Base-by-base conservation (phyloP, 257 asterid species). In the Capsicum baccatum region DNA sequence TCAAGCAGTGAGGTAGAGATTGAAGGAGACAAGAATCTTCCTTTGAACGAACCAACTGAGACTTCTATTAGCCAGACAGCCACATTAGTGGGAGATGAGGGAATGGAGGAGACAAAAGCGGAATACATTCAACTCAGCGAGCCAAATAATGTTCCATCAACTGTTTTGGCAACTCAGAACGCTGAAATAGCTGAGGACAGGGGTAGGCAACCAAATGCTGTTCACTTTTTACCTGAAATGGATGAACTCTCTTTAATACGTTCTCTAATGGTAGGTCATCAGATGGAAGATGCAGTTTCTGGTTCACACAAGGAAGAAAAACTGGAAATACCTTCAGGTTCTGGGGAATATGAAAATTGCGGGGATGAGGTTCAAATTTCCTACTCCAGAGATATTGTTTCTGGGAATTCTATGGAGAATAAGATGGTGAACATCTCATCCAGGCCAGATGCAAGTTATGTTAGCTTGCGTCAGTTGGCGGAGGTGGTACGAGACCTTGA, bases 401-500 rank as follows among this genome's bases (percentile, higher is more conserved):
- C 68, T 82, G 92, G 68, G 59, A 83, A 81, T 26, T 76, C 91
- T 83, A 54, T 85, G 52, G 92, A 89, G 74, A 85, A 87, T 73
- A 92, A 85, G 85, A 84, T 83, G 83, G 88, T 92, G 84, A 90
- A 89, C 84, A 84, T 92, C 85, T 91, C 98, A n/a, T 84, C 94
- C 8, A 85, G 88, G 69, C 84, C 88, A 88, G 93, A 89, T 89
- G 93, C 92, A 74, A 84, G 93, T 83, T 88, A 86, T 83, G 86
- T 94, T 87, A 90, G 91, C 85, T 92, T 96, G 83, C 91, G 94
- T 83, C 94, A 91, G 88, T 94, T 94, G 89, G 96, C 96, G 21
- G 97, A 89, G 83, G 84, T 93, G 71, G 81, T 96, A 76, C 85
- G 86, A 50, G 83, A 87, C 84, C 98, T 95, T 85, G 93, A 90